A percentile compares a stretch with the other conserved stretches of the same genome.
These are phyloP conservation scores for Gynostemma pentaphyllum DNA, from an alignment of 306 rosid genomes.

Conservation along the genomic window DNA sequence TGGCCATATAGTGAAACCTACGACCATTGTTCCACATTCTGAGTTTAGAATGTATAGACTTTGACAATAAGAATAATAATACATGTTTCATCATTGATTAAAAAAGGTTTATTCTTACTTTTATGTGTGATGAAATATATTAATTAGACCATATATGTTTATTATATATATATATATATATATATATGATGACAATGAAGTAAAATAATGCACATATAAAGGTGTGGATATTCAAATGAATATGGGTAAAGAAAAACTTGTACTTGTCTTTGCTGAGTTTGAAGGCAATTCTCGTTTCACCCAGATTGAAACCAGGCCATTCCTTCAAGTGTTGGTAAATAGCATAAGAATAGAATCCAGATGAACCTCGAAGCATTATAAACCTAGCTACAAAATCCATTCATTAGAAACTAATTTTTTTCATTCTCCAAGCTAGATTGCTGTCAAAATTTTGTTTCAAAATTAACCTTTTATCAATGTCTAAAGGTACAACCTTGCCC, in stretches of 20 bases:
- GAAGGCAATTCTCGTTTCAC: constrained; percentile 71
- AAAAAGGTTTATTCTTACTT: too few species aligned
- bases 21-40: neutral
- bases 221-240: neutral
- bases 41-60: too few species aligned
- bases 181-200: too few species aligned
- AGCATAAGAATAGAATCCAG: constrained; percentile 85
- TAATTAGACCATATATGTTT: too few species aligned
- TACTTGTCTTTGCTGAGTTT: constrained; percentile 91
- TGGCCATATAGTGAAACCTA: constrained; percentile 77
- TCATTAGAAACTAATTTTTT: neutral
- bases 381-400: constrained; percentile 34
- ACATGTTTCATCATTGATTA: too few species aligned
- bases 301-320: constrained; percentile 89
- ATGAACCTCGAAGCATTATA: constrained; percentile 59
- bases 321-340: constrained; percentile 65
- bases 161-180: too few species aligned
- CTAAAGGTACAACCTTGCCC: constrained; percentile 59
- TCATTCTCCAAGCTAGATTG: neutral
- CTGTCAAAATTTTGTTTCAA: neutral
- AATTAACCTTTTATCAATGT: constrained; percentile 69
- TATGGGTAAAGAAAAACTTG: neutral
- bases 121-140: too few species aligned
- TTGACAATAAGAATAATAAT: too few species aligned
- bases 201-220: too few species aligned